Conservation (phyloP, 345 rosid genomes). For the Eucalyptus victrix region DNA sequence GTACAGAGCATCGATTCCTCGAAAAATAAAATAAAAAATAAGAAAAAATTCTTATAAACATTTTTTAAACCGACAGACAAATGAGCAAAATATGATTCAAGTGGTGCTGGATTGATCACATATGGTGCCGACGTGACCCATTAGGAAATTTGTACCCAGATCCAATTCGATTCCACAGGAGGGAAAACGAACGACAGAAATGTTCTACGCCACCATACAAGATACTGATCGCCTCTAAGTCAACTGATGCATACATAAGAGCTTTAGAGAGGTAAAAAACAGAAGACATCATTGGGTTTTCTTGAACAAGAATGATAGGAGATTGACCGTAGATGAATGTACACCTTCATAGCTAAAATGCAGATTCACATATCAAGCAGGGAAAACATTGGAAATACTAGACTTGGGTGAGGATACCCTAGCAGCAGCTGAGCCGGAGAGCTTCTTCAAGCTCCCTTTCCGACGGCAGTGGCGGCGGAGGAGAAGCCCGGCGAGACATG, state of each 20-base stretch:
- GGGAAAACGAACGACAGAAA: neutral
- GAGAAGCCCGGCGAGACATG: neutral
- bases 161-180: neutral
- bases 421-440: no score
- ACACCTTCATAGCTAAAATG: neutral
- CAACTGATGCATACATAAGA: neutral
- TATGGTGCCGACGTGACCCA: neutral
- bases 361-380: neutral
- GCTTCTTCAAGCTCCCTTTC: slow-evolving; percentile 26
- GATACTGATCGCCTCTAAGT: neutral
- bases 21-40: fast-evolving
- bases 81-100: neutral
- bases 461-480: neutral
- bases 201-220: neutral
- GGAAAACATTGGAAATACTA: neutral
- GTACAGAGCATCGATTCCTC: neutral
- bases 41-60: fast-evolving
- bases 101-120: neutral
- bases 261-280: neutral
- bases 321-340: neutral
- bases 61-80: neutral
- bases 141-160: neutral
- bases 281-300: neutral
- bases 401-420: neutral
- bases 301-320: neutral